Percentiles rank a stretch among this genome's conserved stretches.
Evolutionary conservation across 164 flowering plant species (phyloP).

Genomic region (Kingdonia uniflora): DNA sequence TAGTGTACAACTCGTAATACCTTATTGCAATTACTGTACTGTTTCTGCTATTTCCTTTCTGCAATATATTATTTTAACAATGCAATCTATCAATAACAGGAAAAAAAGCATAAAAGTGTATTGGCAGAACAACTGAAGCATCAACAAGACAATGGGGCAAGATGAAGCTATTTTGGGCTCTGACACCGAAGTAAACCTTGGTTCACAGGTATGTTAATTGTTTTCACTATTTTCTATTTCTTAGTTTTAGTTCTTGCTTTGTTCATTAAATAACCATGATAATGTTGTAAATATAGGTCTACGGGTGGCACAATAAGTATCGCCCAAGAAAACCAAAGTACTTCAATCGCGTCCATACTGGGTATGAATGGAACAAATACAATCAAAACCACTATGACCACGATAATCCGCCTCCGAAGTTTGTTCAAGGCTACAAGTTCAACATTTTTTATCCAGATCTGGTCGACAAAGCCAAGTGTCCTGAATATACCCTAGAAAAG

Average conservation of each 20-base stretch:
- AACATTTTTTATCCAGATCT: conserved; percentile 93
- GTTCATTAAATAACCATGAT: neutral
- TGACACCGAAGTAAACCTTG: conserved; percentile 79
- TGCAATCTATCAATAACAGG: conserved; percentile 50
- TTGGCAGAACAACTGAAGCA: conserved; percentile 59
- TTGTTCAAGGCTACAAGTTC: conserved; percentile 92
- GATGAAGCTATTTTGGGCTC: conserved; percentile 90
- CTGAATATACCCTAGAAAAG: conserved; percentile 69
- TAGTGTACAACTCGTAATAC: no score
- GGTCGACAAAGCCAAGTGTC: conserved; percentile 79
- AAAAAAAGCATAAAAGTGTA: conserved; percentile 55
- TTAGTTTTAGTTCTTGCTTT: neutral
- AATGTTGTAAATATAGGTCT: conserved; percentile 44
- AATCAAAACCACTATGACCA: conserved; percentile 98
- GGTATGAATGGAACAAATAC: conserved; percentile 82
- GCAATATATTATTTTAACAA: no score
- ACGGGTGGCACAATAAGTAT: conserved; percentile 99
- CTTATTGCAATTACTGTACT: no score
- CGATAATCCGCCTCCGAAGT: conserved; percentile 95
- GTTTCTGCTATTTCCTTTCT: no score
- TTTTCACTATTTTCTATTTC: no score
- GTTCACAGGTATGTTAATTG: conserved; percentile 49
- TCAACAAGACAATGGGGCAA: conserved; percentile 73
- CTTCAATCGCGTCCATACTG: conserved; percentile 97
- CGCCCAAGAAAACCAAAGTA: conserved; percentile 98